Percentiles rank a stretch among this genome's conserved stretches.
Evolutionary conservation across 2,329 filamentous ascomycete genomes (phyloP).

Genomic region (Venturia effusa): DNA sequence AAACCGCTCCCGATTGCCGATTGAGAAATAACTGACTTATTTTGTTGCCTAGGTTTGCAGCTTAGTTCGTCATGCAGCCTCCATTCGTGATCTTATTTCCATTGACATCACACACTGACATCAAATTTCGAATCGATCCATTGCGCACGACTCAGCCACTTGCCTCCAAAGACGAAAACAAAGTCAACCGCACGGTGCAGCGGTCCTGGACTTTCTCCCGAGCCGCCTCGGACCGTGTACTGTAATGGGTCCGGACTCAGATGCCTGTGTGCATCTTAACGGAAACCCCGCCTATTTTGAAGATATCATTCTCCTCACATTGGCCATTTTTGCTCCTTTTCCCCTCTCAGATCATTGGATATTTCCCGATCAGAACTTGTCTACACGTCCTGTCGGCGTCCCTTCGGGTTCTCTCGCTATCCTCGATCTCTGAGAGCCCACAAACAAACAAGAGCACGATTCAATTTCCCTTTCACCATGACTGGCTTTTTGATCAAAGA

Average conservation of each 20-base stretch:
- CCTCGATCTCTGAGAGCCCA: no score
- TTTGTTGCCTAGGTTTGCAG: no score
- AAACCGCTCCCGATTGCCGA: no score
- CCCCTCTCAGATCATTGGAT: no score
- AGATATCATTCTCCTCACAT: background rate
- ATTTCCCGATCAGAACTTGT: no score
- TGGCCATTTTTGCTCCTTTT: background rate
- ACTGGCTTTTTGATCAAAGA: slow-evolving; percentile 7
- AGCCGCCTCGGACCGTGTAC: background rate
- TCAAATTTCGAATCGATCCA: no score
- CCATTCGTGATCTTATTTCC: no score
- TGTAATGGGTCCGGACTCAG: background rate
- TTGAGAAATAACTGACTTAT: no score
- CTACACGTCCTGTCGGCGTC: background rate
- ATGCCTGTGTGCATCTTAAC: background rate
- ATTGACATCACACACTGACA: no score
- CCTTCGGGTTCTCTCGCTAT: background rate
- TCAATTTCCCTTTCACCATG: background rate
- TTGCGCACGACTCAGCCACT: background rate
- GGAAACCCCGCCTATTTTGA: background rate
- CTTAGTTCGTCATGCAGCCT: no score
- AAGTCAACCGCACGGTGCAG: no score
- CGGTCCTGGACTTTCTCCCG: background rate
- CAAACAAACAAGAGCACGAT: background rate
- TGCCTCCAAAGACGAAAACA: background rate